Conservation (phyloP, 768 basidiomycete species). For the Amanita polypyramis region DNA sequence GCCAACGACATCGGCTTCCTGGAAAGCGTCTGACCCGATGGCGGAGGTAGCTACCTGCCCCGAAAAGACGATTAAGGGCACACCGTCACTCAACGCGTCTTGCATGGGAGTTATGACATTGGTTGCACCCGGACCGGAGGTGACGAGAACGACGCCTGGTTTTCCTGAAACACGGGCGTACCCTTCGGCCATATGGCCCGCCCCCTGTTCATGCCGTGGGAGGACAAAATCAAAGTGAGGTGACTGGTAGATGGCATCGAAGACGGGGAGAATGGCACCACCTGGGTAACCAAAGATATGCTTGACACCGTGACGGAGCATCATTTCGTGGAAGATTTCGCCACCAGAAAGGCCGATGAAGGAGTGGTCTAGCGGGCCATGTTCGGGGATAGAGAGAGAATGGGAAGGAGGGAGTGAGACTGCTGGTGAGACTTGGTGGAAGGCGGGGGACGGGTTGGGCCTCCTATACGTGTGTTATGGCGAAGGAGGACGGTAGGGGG, state of each 20-base stretch:
- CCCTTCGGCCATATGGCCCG: conserved; percentile 98
- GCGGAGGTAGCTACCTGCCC: conserved; percentile 99
- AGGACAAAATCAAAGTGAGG: conserved; percentile 91
- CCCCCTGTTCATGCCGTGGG: conserved; percentile 95
- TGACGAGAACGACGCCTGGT: conserved; percentile 96
- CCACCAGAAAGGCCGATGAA: conserved; percentile 95
- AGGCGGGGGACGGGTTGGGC: conserved; percentile 47
- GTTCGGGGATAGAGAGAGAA: conserved; percentile 26
- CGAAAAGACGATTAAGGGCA: conserved; percentile 90
- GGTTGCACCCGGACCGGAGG: conserved; percentile 95
- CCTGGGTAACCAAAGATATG: conserved; percentile 98
- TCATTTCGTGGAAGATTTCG: conserved; percentile 99
- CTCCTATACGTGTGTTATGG: conserved; percentile 32
- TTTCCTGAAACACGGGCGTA: conserved; percentile 97
- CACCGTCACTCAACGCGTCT: conserved; percentile 89
- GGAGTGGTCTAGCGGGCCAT: conserved; percentile 55
- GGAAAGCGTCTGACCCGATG: conserved; percentile 98
- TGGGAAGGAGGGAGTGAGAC: conserved; percentile 19
- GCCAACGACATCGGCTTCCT: conserved; percentile 94
- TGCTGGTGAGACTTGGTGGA: conserved; percentile 29
- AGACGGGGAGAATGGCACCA: conserved; percentile 98
- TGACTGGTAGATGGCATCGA: conserved; percentile 97
- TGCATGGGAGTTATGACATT: conserved; percentile 98
- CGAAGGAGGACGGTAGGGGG: background rate
- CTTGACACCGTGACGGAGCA: conserved; percentile 93